Evolutionary conservation across 495 filamentous ascomycete genomes (phyloP).

Genomic region (Penicillium verhagenii): DNA sequence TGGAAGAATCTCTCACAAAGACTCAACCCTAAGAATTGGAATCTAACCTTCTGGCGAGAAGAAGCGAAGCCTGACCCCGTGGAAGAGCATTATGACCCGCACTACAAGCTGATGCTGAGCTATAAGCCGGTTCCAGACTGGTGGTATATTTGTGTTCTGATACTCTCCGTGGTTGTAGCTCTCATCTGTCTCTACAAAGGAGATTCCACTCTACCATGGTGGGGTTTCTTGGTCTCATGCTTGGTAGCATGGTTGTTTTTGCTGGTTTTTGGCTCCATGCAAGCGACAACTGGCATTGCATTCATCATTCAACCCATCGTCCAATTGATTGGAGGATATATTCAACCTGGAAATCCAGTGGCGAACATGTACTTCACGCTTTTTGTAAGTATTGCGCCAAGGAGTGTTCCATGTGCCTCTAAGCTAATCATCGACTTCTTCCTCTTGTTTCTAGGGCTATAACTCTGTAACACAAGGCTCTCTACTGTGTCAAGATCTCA

Average conservation of each 20-base stretch:
- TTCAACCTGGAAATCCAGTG: not conserved
- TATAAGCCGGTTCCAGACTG: not conserved
- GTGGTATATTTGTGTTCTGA: not conserved
- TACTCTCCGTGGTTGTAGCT: not conserved
- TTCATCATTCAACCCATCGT: constrained; percentile 1
- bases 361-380: constrained; percentile 5
- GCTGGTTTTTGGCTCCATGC: constrained; percentile 1
- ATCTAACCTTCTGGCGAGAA: constrained; percentile 28
- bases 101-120: constrained; percentile 2
- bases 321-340: constrained; percentile 3
- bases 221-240: not conserved
- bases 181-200: constrained; percentile 3
- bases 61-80: not conserved
- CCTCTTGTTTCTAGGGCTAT: not conserved
- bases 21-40: constrained; percentile 22
- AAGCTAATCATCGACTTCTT: not conserved
- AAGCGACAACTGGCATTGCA: not conserved
- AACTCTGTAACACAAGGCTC: constrained; percentile 1
- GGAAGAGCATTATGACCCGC: constrained; percentile 17
- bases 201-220: constrained; percentile 1
- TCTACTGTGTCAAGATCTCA: not conserved
- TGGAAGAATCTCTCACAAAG: not conserved
- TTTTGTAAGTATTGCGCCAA: not conserved
- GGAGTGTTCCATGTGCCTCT: not conserved
- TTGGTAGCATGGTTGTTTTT: not conserved